Conservation (phyloP, 2,329 filamentous ascomycete genomes). For the Aspergillus unguis region DNA sequence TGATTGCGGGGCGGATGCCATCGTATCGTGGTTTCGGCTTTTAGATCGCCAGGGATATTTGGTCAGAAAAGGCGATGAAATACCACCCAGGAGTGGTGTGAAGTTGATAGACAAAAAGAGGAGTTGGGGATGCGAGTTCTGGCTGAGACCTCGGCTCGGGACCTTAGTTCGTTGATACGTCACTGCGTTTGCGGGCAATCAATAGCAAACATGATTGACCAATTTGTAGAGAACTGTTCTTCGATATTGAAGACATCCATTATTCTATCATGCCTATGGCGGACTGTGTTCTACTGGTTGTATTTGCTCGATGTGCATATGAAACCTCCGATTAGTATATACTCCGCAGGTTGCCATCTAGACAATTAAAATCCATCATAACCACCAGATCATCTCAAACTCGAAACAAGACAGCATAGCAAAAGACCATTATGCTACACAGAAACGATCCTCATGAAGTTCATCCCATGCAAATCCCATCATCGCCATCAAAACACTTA, state of each 20-base stretch:
- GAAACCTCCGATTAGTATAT: background rate
- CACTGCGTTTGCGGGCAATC: background rate
- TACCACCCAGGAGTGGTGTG: background rate
- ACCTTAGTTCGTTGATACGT: background rate
- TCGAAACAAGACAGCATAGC: slow-evolving; percentile 7
- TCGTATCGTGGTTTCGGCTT: too few relatives aligned
- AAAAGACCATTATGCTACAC: slow-evolving; percentile 13
- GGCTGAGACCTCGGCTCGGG: slow-evolving; percentile 21
- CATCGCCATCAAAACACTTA: slow-evolving; percentile 20
- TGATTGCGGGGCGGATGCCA: slow-evolving; percentile 6
- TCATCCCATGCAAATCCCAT: slow-evolving; percentile 25
- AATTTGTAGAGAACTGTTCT: background rate
- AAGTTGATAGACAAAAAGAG: background rate
- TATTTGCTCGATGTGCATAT: background rate
- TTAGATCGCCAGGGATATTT: background rate
- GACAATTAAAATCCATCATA: background rate
- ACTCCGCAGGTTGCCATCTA: background rate
- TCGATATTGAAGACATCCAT: background rate
- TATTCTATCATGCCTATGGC: background rate
- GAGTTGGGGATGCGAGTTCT: background rate
- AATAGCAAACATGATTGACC: too few relatives aligned
- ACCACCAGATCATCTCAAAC: background rate
- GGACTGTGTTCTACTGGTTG: background rate
- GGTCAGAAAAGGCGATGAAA: slow-evolving; percentile 1
- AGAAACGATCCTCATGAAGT: slow-evolving; percentile 3